phyloP scores from a whole-genome alignment of 139 green algal genomes.

The Chlorella vulgaris region DNA sequence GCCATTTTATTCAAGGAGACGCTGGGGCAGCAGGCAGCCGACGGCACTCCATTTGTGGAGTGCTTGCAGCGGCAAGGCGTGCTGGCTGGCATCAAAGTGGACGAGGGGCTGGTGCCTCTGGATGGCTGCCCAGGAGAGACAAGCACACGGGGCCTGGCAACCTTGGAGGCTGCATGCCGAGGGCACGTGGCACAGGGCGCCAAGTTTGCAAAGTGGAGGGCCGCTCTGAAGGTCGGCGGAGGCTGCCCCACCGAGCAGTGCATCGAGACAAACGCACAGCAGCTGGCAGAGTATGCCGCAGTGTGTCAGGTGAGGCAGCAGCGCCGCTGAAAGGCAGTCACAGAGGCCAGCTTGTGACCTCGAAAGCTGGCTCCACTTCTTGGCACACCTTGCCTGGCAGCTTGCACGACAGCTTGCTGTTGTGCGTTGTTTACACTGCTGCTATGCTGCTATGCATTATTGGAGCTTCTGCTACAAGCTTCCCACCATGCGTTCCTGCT shows the following conservation, averaged over 20 bases:
- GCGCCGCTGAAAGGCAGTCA: no score
- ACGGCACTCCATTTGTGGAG: constrained; percentile 76
- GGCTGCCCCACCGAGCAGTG: constrained; percentile 63
- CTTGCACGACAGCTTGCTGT: no score
- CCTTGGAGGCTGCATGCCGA: constrained; percentile 66
- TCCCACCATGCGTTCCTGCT: no score
- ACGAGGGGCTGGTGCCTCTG: constrained; percentile 83
- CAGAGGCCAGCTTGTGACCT: no score
- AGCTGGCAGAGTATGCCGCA: constrained; percentile 90
- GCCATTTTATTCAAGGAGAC: constrained; percentile 96
- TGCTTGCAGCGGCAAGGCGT: constrained; percentile 71
- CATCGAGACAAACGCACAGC: constrained; percentile 79
- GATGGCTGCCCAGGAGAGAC: constrained; percentile 78
- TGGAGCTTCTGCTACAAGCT: no score
- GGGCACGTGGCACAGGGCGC: constrained; percentile 63
- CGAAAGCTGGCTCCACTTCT: no score
- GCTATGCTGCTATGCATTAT: no score
- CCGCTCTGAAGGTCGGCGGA: constrained; percentile 75
- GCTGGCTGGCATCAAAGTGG: constrained; percentile 82
- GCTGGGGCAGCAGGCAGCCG: constrained; percentile 67
- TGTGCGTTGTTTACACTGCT: no score
- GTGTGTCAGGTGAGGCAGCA: constrained; percentile 86
- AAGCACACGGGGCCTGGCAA: constrained; percentile 84
- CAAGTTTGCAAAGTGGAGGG: constrained; percentile 95
- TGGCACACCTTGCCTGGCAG: no score